Conservation (phyloP, 208 protist genomes). For the Blastocrithidia nonstop region DNA sequence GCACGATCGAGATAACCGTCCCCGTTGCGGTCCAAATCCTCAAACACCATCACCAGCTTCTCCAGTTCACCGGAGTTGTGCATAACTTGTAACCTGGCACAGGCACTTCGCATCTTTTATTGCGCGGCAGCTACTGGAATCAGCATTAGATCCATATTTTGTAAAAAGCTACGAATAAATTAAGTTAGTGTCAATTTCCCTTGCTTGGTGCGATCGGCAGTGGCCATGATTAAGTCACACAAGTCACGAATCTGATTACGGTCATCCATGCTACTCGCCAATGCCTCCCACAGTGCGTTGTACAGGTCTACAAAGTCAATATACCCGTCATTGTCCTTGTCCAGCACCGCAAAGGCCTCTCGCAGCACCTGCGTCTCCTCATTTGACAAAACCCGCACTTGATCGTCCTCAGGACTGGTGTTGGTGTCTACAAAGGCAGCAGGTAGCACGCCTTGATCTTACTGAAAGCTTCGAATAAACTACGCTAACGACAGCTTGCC, state of each 20-base stretch:
- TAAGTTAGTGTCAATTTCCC: constrained; percentile 34
- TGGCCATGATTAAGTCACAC: constrained; percentile 67
- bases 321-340: constrained; percentile 64
- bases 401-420: background rate
- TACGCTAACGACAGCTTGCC: constrained; percentile 58
- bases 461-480: constrained; percentile 79
- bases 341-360: constrained; percentile 54
- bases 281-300: constrained; percentile 37
- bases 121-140: constrained; percentile 39
- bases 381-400: constrained; percentile 25
- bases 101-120: constrained; percentile 24
- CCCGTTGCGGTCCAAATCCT: constrained; percentile 36
- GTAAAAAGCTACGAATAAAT: constrained; percentile 45
- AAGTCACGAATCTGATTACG: constrained; percentile 52
- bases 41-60: constrained; percentile 15
- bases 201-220: constrained; percentile 24
- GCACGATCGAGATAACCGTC: constrained; percentile 58
- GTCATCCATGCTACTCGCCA: constrained; percentile 17
- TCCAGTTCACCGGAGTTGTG: constrained; percentile 48
- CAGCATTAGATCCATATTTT: constrained; percentile 31
- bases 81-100: constrained; percentile 30
- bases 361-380: constrained; percentile 44
- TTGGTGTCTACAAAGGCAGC: constrained; percentile 47
- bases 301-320: constrained; percentile 51
- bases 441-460: constrained; percentile 73